Evolutionary conservation across 176 grass and related monocot genomes (phyloP).

Genomic region (Aegilops longissima): DNA sequence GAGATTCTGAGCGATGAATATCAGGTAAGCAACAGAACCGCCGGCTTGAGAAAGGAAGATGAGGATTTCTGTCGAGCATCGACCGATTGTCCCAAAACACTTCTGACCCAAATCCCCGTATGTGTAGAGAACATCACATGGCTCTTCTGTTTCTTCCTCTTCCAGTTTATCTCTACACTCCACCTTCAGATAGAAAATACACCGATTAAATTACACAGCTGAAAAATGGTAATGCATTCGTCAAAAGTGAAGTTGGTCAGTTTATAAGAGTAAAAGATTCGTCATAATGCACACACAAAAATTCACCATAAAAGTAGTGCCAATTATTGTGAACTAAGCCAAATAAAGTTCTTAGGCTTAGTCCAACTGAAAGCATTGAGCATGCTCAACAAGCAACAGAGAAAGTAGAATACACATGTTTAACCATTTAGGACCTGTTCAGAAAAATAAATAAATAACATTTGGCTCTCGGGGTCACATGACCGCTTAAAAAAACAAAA

Average conservation of each 20-base stretch:
- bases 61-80: conserved; percentile 70
- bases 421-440: neutral
- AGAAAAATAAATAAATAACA: neutral
- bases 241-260: neutral
- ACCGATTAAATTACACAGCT: conserved; percentile 1
- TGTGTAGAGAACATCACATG: conserved; percentile 35
- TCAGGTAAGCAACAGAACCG: conserved; percentile 71
- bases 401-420: neutral
- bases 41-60: conserved; percentile 77
- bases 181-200: conserved; percentile 51
- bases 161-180: conserved; percentile 73
- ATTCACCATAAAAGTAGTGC: neutral
- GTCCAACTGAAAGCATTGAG: neutral
- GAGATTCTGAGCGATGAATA: conserved; percentile 94
- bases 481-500: neutral
- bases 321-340: neutral
- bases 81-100: conserved; percentile 65
- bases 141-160: conserved; percentile 44
- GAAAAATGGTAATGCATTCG: neutral
- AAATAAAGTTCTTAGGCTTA: neutral
- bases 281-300: neutral
- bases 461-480: neutral
- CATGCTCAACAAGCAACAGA: neutral
- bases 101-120: conserved; percentile 81
- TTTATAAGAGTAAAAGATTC: neutral